These are phyloP conservation scores for Populus deltoides DNA, from an alignment of 345 rosid species.

Conservation along the genomic window DNA sequence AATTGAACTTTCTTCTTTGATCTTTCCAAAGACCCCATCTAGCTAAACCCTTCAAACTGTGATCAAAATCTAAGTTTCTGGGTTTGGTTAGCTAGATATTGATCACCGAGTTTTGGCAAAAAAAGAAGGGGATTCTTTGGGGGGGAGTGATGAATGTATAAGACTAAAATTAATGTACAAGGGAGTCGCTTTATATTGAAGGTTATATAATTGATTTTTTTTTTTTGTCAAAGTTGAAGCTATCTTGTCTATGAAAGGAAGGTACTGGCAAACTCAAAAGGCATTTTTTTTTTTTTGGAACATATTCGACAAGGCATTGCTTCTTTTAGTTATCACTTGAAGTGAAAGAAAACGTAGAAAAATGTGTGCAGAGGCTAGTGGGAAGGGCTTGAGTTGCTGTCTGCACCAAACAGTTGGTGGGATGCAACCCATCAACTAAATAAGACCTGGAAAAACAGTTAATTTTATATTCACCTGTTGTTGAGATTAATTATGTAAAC, in stretches of 20 bases:
- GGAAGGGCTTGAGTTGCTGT: constrained; percentile 20
- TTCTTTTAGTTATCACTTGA: constrained; percentile 39
- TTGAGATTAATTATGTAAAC: background rate
- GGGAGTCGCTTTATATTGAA: constrained; percentile 9
- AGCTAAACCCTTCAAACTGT: background rate
- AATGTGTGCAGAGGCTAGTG: background rate
- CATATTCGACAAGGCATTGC: constrained; percentile 18
- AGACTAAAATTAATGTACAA: constrained; percentile 4
- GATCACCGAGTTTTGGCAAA: background rate
- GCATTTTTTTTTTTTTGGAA: background rate
- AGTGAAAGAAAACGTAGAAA: constrained; percentile 33
- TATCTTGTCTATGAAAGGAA: constrained; percentile 24
- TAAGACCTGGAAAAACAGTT: constrained; percentile 3
- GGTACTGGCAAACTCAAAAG: constrained; percentile 25
- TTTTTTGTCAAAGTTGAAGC: constrained; percentile 9
- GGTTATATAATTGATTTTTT: background rate
- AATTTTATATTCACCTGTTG: background rate
- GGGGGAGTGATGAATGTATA: background rate
- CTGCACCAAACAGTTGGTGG: constrained; percentile 54
- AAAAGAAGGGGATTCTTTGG: background rate
- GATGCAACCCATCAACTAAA: constrained; percentile 49
- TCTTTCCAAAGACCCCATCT: constrained; percentile 62
- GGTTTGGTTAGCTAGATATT: background rate
- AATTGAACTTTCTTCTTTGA: constrained; percentile 74
- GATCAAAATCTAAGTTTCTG: background rate